phyloP scores from a whole-genome alignment of 2,329 filamentous ascomycete species.

The Phaeosphaeriaceae sp. region DNA sequence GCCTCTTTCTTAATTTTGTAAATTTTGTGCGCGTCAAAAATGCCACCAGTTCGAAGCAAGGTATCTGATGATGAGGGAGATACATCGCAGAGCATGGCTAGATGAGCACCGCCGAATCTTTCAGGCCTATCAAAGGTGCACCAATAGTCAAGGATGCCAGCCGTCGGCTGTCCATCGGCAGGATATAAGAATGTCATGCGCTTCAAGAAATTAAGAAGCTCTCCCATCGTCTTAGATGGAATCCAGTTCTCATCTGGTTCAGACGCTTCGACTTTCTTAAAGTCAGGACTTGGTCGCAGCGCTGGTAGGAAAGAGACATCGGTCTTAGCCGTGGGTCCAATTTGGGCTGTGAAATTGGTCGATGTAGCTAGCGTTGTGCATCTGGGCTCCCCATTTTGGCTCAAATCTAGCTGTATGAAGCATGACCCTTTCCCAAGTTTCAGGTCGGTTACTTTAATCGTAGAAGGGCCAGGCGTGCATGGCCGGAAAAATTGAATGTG shows the following conservation, averaged over 20 bases:
- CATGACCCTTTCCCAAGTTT: conserved; percentile 3
- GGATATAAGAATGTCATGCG: conserved; percentile 8
- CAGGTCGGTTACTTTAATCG: conserved; percentile 4
- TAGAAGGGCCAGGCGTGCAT: not conserved
- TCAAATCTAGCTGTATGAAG: conserved; percentile 7
- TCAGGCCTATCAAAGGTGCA: conserved; percentile 3
- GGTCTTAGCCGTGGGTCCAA: conserved; percentile 1
- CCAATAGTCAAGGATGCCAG: conserved; percentile 6
- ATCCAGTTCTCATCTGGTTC: conserved; percentile 8
- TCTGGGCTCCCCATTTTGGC: conserved; percentile 1
- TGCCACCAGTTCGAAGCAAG: conserved; percentile 1
- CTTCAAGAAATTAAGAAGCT: conserved; percentile 3
- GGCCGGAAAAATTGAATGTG: conserved; percentile 6
- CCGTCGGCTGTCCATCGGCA: not conserved
- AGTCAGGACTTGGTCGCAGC: conserved; percentile 1
- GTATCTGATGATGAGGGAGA: conserved; percentile 5
- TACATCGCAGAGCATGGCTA: conserved; percentile 3
- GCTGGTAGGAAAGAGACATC: not conserved
- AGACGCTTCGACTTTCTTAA: conserved; percentile 2
- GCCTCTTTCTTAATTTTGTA: conserved; percentile 1
- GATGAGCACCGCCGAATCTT: not conserved
- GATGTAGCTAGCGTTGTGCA: conserved; percentile 5
- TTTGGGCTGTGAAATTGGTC: conserved; percentile 1
- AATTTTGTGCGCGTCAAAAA: conserved; percentile 7
- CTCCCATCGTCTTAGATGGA: conserved; percentile 1